Evolutionary conservation across 2,329 filamentous ascomycete genomes (phyloP).

Genomic region (Microthyrium microscopicum): DNA sequence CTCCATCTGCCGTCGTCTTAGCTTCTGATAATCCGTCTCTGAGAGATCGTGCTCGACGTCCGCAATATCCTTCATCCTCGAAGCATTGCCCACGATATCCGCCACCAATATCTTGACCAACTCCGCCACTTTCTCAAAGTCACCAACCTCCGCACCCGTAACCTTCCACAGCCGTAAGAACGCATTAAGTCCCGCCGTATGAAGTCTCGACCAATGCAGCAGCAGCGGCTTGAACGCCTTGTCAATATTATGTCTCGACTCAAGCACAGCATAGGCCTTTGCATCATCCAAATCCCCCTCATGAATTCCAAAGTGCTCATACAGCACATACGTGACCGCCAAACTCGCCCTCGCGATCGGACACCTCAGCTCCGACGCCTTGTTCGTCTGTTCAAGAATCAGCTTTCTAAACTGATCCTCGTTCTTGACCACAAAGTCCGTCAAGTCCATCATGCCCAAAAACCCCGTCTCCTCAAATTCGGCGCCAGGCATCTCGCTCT

Average conservation of each 20-base stretch:
- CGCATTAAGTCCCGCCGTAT: constrained; percentile 68
- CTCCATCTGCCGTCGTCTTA: constrained; percentile 86
- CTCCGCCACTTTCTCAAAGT: constrained; percentile 88
- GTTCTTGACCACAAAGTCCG: constrained; percentile 81
- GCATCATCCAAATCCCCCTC: constrained; percentile 64
- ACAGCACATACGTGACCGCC: constrained; percentile 72
- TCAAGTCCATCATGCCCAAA: constrained; percentile 92
- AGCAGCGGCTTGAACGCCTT: constrained; percentile 73
- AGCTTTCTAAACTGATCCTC: constrained; percentile 88
- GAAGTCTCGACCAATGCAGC: constrained; percentile 82
- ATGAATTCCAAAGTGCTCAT: constrained; percentile 91
- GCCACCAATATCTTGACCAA: constrained; percentile 80
- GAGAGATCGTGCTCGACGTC: constrained; percentile 81
- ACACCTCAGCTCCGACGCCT: constrained; percentile 55
- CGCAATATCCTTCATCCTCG: constrained; percentile 64
- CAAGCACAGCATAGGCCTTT: constrained; percentile 57
- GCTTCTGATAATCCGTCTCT: constrained; percentile 61
- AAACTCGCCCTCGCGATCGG: constrained; percentile 77
- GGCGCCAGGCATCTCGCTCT: constrained; percentile 67
- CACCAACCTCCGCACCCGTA: constrained; percentile 66
- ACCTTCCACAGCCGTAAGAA: constrained; percentile 90
- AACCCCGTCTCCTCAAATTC: constrained; percentile 82
- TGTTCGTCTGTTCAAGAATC: constrained; percentile 70
- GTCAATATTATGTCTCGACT: constrained; percentile 65
- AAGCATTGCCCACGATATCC: constrained; percentile 69